phyloP scores from a whole-genome alignment of 2,329 filamentous ascomycete species.

The Cladophialophora yegresii region DNA sequence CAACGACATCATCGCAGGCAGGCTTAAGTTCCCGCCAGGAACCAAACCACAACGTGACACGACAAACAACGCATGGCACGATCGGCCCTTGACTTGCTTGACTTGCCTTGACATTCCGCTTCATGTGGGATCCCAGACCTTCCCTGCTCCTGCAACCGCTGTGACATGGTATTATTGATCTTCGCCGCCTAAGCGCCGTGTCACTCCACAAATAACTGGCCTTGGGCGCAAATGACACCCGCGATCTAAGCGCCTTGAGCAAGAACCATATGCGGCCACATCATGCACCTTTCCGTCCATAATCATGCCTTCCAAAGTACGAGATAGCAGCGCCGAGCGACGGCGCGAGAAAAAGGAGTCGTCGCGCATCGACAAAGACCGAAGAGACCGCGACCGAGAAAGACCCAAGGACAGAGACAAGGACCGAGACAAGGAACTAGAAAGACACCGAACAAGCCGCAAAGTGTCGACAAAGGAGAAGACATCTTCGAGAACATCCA shows the following conservation, averaged over 20 bases:
- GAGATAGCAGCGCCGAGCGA: slow-evolving; percentile 35
- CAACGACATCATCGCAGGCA: slow-evolving; percentile 28
- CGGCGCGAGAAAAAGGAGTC: slow-evolving; percentile 33
- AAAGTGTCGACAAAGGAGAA: slow-evolving; percentile 33
- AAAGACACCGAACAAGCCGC: slow-evolving; percentile 31
- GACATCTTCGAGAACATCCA: slow-evolving; percentile 35
- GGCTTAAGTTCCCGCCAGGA: background rate
- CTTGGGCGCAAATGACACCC: slow-evolving; percentile 28
- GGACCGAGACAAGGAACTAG: slow-evolving; percentile 29
- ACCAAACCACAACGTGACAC: slow-evolving; percentile 25
- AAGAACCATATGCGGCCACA: slow-evolving; percentile 24
- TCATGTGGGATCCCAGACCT: background rate
- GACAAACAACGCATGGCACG: slow-evolving; percentile 7
- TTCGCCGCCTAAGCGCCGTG: slow-evolving; percentile 27
- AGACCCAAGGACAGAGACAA: slow-evolving; percentile 27
- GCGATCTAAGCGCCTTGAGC: slow-evolving; percentile 30
- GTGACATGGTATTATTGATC: slow-evolving; percentile 20
- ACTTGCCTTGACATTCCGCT: background rate
- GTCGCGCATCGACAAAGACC: slow-evolving; percentile 33
- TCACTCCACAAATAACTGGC: slow-evolving; percentile 18
- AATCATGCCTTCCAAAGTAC: slow-evolving; percentile 36
- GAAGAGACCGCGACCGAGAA: slow-evolving; percentile 27
- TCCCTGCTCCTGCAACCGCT: background rate
- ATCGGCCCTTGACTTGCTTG: background rate
- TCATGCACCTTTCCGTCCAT: slow-evolving; percentile 32